Evolutionary conservation across 805 yeast genomes (phyloP), one percentile per base, ranked within the genome.

Genomic region (Lipomyces yamanashiensis): DNA sequence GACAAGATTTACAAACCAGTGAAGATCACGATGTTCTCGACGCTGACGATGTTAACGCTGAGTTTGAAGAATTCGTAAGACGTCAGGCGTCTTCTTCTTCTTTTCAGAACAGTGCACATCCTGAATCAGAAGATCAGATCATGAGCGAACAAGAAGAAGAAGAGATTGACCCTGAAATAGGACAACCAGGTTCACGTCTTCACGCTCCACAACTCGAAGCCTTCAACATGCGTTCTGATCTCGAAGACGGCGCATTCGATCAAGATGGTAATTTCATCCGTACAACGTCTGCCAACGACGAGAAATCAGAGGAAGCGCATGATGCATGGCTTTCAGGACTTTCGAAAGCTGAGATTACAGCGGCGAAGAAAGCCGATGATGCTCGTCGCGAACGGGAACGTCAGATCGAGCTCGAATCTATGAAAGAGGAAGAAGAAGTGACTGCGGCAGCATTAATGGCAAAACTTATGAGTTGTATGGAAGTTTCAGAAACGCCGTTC

Each of bases 191-290:
- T 19, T 34, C 65, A 12, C 47, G 58, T 33, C 28, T 48, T 23
- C 62, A 63, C 54, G 73, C 71, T 47, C 78, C 86, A 0, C 81
- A 82, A 64, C 63, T 89, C 1, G 92, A 88, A 63, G 83, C 89
- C 0, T 89, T 89, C 74, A 81, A 84, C 71, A 73, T 89, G 50
- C 74, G 80, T 28, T 78, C 82, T 19, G 93, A 89, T 69, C 74
- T 78, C 49, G 81, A 81, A 59, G 84, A 82, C 52, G 93, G 92
- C 1, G 61, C 61, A 2, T 85, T 86, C 71, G 91, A 87, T 68
- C 79, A 75, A 44, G 83, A 82, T 45, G 90, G 91, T 0, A 86
- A 85, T 68, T 87, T 78, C 68, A 75, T 85, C 19, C 75, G 81
- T 33, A 74, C 75, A 15, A 80, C 78, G 2, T 76, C 77, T 2